phyloP scores from a whole-genome alignment of 768 basidiomycete species.

The Boletus rex-veris region DNA sequence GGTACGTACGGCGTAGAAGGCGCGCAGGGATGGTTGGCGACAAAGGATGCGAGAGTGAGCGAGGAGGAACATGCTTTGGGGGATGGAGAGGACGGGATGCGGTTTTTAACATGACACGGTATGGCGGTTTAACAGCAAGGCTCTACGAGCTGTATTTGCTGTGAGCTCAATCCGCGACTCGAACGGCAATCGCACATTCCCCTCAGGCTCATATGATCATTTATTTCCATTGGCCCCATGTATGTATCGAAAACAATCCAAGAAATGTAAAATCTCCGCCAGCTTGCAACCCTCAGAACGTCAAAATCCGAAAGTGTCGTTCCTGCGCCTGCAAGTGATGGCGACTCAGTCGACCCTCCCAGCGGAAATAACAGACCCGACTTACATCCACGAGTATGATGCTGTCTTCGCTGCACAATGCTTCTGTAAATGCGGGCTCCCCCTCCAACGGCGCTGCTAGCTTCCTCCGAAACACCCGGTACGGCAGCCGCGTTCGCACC shows the following conservation, averaged over 20 bases:
- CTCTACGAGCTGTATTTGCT: conserved; percentile 27
- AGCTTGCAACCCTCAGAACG: conserved; percentile 20
- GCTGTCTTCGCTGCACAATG: conserved; percentile 57
- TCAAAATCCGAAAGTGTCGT: conserved; percentile 29
- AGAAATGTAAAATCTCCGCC: too few species aligned
- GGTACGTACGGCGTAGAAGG: conserved; percentile 53
- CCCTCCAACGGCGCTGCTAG: conserved; percentile 12
- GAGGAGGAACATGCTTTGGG: conserved; percentile 25
- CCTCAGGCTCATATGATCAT: background rate
- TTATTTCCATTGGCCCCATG: background rate
- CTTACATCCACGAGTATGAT: conserved; percentile 50
- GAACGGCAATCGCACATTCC: conserved; percentile 20
- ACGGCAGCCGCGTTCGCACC: conserved; percentile 47
- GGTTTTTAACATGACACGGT: conserved; percentile 31
- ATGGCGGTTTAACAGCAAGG: conserved; percentile 12
- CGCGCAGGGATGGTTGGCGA: conserved; percentile 28
- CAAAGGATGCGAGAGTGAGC: background rate
- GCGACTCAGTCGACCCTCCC: background rate
- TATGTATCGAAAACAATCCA: too few species aligned
- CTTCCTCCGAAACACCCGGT: conserved; percentile 33
- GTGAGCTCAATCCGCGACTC: conserved; percentile 27
- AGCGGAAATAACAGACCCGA: background rate
- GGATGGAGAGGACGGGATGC: background rate
- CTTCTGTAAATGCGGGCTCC: conserved; percentile 21
- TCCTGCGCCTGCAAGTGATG: conserved; percentile 13